A percentile compares a stretch with the other conserved stretches of the same genome.
Evolutionary conservation across 805 yeast genomes (phyloP).

Genomic region (Teunomyces kruisii): DNA sequence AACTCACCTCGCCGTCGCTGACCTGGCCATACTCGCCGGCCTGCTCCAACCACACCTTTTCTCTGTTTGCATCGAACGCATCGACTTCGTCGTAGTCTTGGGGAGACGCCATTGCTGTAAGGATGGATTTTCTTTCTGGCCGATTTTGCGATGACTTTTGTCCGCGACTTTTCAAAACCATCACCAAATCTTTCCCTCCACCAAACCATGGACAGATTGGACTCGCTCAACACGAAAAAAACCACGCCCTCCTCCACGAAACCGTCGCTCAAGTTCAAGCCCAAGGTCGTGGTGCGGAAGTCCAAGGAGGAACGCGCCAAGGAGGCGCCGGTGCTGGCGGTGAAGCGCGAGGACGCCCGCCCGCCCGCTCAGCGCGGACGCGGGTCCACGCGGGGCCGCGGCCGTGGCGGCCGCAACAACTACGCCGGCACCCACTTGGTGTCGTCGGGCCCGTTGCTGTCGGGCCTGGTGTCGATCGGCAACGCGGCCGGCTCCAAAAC

Average conservation of each 20-base stretch:
- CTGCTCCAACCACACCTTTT: constrained; percentile 53
- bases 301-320: constrained; percentile 82
- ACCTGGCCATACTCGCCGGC: constrained; percentile 48
- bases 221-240: constrained; percentile 38
- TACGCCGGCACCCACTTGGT: constrained; percentile 61
- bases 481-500: constrained; percentile 24
- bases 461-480: constrained; percentile 56
- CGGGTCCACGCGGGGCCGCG: constrained; percentile 28
- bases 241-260: constrained; percentile 28
- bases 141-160: constrained; percentile 1
- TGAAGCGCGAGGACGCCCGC: constrained; percentile 33
- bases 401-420: constrained; percentile 34
- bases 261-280: constrained; percentile 72
- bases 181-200: not conserved
- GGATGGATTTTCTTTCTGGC: too few relatives aligned
- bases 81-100: constrained; percentile 59
- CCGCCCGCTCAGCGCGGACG: constrained; percentile 24
- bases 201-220: constrained; percentile 38
- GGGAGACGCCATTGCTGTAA: too few relatives aligned
- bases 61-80: constrained; percentile 60
- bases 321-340: constrained; percentile 58
- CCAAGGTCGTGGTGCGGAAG: constrained; percentile 83
- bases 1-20: constrained; percentile 36
- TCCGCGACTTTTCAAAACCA: not conserved
- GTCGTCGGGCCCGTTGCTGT: constrained; percentile 70